Percentiles rank a stretch among this genome's conserved stretches.
phyloP scores from a whole-genome alignment of 805 yeast genomes.

The Ogataea parapolymorpha region DNA sequence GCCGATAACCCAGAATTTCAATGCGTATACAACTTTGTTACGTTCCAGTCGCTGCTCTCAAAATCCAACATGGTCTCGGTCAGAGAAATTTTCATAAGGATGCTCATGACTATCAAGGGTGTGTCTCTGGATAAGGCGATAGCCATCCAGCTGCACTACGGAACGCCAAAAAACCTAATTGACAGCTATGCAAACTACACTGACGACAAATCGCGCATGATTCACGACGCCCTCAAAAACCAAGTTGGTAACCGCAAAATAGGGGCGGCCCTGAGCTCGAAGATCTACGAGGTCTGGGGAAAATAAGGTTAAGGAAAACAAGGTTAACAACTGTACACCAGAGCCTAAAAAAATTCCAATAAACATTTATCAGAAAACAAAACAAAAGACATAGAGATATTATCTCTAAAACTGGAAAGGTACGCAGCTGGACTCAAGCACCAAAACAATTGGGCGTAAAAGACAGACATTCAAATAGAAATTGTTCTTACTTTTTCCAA shows the following conservation, averaged over 20 bases:
- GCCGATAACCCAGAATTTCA: conserved; percentile 24
- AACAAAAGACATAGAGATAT: not conserved
- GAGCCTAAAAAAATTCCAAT: not conserved
- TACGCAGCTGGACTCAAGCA: not conserved
- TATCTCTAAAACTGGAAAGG: not conserved
- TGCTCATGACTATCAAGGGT: conserved; percentile 80
- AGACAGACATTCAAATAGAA: too few relatives aligned
- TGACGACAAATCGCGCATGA: conserved; percentile 29
- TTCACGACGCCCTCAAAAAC: conserved; percentile 32
- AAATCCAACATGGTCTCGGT: conserved; percentile 71
- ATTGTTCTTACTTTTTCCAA: too few relatives aligned
- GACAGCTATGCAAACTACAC: conserved; percentile 38
- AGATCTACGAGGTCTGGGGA: conserved; percentile 60
- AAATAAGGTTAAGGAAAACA: conserved; percentile 29
- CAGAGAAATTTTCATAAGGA: conserved; percentile 67
- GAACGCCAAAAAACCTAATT: conserved; percentile 65
- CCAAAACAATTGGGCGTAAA: too few relatives aligned
- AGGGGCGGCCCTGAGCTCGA: conserved; percentile 48
- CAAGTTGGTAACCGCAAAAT: conserved; percentile 53
- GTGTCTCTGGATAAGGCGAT: conserved; percentile 82
- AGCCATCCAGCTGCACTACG: conserved; percentile 64
- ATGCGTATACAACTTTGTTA: conserved; percentile 45
- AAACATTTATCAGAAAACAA: not conserved
- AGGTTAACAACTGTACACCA: not conserved
- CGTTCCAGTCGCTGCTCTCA: conserved; percentile 65